A percentile compares a stretch with the other conserved stretches of the same genome.
Evolutionary conservation across 306 rosid species (phyloP).

Genomic region (Herpetospermum pedunculosum): DNA sequence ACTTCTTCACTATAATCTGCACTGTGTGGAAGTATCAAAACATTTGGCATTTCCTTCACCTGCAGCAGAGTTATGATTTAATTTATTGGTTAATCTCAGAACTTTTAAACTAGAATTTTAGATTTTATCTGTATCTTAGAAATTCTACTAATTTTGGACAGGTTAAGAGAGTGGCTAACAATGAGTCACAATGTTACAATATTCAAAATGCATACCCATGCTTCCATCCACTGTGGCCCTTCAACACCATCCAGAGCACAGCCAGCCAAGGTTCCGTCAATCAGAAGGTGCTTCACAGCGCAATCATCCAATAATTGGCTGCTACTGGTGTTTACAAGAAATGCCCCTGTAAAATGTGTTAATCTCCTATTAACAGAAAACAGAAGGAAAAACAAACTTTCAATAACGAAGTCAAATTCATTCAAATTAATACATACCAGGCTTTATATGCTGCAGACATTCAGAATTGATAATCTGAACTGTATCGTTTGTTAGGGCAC

Average conservation of each 20-base stretch:
- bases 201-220: constrained; percentile 57
- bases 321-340: constrained; percentile 92
- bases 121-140: neutral
- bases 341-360: constrained; percentile 47
- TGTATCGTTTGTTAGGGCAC: constrained; percentile 85
- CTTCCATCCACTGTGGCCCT: constrained; percentile 99
- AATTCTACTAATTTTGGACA: neutral
- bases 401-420: constrained; percentile 1
- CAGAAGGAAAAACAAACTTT: neutral
- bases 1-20: constrained; percentile 99
- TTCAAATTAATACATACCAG: constrained; percentile 38
- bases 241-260: constrained; percentile 99
- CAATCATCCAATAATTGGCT: constrained; percentile 96
- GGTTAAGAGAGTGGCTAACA: neutral
- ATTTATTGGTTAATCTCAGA: neutral
- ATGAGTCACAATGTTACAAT: neutral
- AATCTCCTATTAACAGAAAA: constrained; percentile 12
- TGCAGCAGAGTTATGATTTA: constrained; percentile 22
- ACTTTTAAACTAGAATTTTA: neutral
- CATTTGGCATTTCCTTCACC: constrained; percentile 99
- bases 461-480: constrained; percentile 83
- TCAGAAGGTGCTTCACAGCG: constrained; percentile 91
- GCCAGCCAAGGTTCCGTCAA: constrained; percentile 95
- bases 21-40: constrained; percentile 95
- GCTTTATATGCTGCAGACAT: constrained; percentile 85